Evolutionary conservation across 306 rosid genomes (phyloP).

Genomic region (Trifolium repens): DNA sequence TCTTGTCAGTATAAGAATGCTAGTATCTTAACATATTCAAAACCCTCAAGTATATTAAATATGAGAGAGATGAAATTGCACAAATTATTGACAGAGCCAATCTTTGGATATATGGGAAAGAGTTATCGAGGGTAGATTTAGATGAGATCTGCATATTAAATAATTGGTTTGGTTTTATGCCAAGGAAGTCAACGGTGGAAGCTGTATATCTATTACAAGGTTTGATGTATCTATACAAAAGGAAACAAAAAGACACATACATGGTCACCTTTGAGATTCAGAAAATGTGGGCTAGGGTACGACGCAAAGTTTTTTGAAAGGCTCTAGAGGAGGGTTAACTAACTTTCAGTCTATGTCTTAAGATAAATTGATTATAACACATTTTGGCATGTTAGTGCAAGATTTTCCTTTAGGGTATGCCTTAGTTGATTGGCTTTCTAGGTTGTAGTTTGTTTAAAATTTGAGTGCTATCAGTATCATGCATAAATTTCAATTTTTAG

Average conservation of each 20-base stretch:
- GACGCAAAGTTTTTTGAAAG: neutral
- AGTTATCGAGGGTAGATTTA: slow-evolving; percentile 28
- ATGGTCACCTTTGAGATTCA: slow-evolving; percentile 13
- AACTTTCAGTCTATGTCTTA: slow-evolving; percentile 6
- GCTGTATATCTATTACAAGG: slow-evolving; percentile 11
- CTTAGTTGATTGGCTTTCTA: neutral
- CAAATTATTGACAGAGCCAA: slow-evolving; percentile 1
- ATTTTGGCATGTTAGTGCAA: neutral
- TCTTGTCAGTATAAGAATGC: slow-evolving; percentile 28
- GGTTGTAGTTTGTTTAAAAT: neutral
- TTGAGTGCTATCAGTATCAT: neutral
- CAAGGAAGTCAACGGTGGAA: slow-evolving; percentile 3
- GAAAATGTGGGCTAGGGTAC: neutral
- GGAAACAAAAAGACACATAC: slow-evolving; percentile 6
- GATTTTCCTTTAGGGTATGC: slow-evolving; percentile 22
- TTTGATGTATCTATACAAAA: slow-evolving; percentile 17
- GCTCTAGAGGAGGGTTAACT: slow-evolving; percentile 12
- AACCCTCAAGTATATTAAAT: slow-evolving; percentile 19
- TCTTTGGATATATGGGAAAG: slow-evolving; percentile 9
- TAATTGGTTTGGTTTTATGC: slow-evolving; percentile 22
- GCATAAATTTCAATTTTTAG: slow-evolving; percentile 7
- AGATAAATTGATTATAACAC: neutral
- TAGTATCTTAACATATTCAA: slow-evolving; percentile 26
- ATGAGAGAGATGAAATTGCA: slow-evolving; percentile 6
- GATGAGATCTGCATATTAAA: slow-evolving; percentile 18